These are phyloP conservation scores for Tetrapyrgos nigripes DNA, from an alignment of 1,284 basidiomycete genomes.

Conservation along the genomic window DNA sequence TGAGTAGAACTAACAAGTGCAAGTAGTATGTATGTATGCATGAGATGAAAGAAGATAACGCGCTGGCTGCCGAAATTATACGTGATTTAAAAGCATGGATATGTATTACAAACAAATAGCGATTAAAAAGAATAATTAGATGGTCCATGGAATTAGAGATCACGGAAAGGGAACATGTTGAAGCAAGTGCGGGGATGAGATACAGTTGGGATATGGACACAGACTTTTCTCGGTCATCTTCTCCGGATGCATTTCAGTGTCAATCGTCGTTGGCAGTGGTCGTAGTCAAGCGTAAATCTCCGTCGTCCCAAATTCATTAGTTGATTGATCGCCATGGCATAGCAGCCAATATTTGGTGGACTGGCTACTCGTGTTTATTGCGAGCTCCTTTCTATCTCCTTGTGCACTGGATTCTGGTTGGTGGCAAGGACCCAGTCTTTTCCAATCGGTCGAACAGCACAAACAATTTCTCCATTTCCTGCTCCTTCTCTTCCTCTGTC, in stretches of 20 bases:
- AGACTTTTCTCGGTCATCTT: not conserved
- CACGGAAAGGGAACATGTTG: not conserved
- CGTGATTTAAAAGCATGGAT: too few species aligned
- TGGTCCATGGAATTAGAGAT: not conserved
- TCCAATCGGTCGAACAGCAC: slow-evolving; percentile 89
- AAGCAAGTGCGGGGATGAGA: not conserved
- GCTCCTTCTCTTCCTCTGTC: slow-evolving; percentile 92
- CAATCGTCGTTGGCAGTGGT: too few species aligned
- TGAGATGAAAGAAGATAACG: too few species aligned
- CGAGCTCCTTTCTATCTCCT: slow-evolving; percentile 67
- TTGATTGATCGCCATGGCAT: not conserved
- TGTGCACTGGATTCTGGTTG: slow-evolving; percentile 77
- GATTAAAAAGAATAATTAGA: too few species aligned
- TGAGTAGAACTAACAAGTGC: too few species aligned
- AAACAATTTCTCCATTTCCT: slow-evolving; percentile 89
- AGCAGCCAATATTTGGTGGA: too few species aligned
- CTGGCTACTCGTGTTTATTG: not conserved
- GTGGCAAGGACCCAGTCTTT: slow-evolving; percentile 67
- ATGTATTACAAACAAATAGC: too few species aligned
- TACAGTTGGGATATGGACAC: not conserved
- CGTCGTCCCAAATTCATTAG: not conserved
- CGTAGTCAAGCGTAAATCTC: not conserved
- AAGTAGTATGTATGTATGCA: too few species aligned
- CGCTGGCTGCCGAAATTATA: too few species aligned
- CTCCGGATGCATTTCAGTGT: not conserved